Evolutionary conservation across 805 yeast species (phyloP).

Genomic region (Saccharomycopsis sp.): DNA sequence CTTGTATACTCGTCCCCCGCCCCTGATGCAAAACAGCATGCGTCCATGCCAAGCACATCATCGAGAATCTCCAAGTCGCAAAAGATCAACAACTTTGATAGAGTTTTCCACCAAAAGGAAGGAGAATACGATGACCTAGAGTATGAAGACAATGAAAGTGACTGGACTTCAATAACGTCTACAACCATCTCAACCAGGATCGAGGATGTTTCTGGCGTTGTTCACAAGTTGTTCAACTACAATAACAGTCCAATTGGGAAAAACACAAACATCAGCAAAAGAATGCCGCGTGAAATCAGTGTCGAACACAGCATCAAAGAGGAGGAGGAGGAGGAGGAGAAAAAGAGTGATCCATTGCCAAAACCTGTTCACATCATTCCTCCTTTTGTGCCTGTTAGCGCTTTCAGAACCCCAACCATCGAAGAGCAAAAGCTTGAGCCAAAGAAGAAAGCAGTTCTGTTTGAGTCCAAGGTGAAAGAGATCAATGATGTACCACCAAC

Average conservation of each 20-base stretch:
- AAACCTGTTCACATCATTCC: no score
- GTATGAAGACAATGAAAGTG: constrained; percentile 15
- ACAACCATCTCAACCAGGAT: background rate
- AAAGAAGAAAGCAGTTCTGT: no score
- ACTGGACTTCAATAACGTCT: constrained; percentile 18
- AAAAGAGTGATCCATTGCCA: no score
- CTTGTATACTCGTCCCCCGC: no score
- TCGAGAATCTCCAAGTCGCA: constrained; percentile 12
- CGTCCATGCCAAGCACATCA: no score
- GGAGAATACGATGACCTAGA: background rate
- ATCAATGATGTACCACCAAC: no score
- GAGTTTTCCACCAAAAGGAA: constrained; percentile 1
- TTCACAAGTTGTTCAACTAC: background rate
- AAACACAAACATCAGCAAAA: background rate
- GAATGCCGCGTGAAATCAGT: no score
- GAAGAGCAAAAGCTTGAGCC: constrained; percentile 1
- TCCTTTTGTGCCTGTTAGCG: constrained; percentile 3
- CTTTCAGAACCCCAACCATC: constrained; percentile 13
- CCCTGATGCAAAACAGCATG: no score
- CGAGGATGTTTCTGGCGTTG: background rate
- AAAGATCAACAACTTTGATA: constrained; percentile 13
- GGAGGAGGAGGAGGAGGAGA: background rate
- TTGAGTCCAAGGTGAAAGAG: no score
- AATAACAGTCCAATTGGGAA: no score
- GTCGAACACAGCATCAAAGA: background rate